These are phyloP conservation scores for Tulasnella calospora DNA, from an alignment of 768 basidiomycete species.

Conservation along the genomic window DNA sequence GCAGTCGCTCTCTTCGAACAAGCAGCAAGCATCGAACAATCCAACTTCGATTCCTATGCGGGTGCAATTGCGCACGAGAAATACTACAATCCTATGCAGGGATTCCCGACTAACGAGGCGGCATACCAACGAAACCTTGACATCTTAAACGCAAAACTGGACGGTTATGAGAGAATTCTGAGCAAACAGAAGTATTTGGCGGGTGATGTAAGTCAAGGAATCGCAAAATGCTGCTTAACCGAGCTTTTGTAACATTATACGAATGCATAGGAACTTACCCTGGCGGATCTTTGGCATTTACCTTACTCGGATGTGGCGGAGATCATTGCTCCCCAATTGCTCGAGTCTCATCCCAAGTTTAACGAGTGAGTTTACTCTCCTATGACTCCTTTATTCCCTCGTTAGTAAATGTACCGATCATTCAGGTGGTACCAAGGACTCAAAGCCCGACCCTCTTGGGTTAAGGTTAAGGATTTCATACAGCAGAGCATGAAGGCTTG, in stretches of 20 bases:
- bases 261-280: background rate
- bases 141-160: conserved; percentile 43
- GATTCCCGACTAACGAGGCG: conserved; percentile 20
- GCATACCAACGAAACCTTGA: conserved; percentile 26
- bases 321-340: background rate
- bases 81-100: conserved; percentile 40
- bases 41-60: conserved; percentile 32
- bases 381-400: background rate
- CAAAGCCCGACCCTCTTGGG: conserved; percentile 16
- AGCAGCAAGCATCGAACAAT: background rate
- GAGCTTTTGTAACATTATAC: background rate
- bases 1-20: conserved; percentile 41
- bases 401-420: background rate
- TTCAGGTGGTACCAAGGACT: conserved; percentile 25
- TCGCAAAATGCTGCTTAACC: background rate
- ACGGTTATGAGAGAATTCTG: conserved; percentile 53
- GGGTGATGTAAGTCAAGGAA: conserved; percentile 37
- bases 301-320: conserved; percentile 10
- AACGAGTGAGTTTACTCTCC: background rate
- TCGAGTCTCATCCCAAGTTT: conserved; percentile 20
- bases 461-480: background rate
- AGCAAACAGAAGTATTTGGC: conserved; percentile 50
- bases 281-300: conserved; percentile 26
- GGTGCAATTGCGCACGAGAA: conserved; percentile 44
- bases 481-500: background rate